These are phyloP conservation scores for Kwoniella bestiolae DNA, from an alignment of 768 basidiomycete genomes.

Conservation along the genomic window DNA sequence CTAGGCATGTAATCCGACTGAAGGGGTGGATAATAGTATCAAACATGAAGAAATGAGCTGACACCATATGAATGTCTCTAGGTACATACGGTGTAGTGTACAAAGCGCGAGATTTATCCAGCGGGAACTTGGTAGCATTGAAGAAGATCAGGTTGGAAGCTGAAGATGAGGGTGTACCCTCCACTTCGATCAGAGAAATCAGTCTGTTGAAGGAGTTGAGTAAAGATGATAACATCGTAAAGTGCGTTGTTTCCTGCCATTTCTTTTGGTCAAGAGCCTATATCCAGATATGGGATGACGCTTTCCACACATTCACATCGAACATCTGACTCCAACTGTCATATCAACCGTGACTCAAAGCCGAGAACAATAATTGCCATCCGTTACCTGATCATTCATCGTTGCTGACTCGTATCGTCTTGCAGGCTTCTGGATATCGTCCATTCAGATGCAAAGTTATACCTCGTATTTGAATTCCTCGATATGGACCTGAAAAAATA, in stretches of 20 bases:
- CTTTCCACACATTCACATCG: too few relatives aligned
- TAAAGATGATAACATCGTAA: slow-evolving; percentile 93
- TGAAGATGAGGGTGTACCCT: slow-evolving; percentile 98
- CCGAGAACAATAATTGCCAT: too few relatives aligned
- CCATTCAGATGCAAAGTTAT: slow-evolving; percentile 94
- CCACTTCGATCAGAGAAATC: slow-evolving; percentile 97
- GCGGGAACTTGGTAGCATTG: slow-evolving; percentile 84
- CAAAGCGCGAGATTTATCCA: slow-evolving; percentile 83
- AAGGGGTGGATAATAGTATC: too few relatives aligned
- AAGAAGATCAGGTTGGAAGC: slow-evolving; percentile 99
- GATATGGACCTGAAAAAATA: slow-evolving; percentile 96
- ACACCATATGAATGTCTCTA: slow-evolving; percentile 54
- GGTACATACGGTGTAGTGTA: slow-evolving; percentile 99
- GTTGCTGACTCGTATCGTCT: neutral
- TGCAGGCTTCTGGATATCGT: slow-evolving; percentile 90
- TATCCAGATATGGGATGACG: too few relatives aligned
- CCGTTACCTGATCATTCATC: too few relatives aligned
- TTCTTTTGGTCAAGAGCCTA: neutral
- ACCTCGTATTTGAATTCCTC: slow-evolving; percentile 96
- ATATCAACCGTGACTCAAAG: too few relatives aligned
- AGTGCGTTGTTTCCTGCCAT: slow-evolving; percentile 60
- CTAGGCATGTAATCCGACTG: too few relatives aligned
- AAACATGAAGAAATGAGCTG: neutral
- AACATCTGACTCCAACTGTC: too few relatives aligned
- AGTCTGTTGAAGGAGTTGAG: slow-evolving; percentile 89